Conservation (phyloP, 306 rosid species). For the Canavalia ensiformis region DNA sequence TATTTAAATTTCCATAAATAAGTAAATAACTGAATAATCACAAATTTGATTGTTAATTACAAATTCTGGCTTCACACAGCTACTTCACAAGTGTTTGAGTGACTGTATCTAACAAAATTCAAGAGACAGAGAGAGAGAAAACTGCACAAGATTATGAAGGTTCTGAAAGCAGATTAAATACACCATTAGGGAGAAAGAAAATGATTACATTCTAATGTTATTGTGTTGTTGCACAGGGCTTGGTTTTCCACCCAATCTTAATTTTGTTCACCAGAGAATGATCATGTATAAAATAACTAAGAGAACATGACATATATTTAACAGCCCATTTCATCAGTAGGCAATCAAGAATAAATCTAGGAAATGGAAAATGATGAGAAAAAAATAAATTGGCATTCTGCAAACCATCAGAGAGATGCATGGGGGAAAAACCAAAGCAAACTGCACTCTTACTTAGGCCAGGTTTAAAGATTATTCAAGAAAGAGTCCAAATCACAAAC, state of each 20-base stretch:
- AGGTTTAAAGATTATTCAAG: slow-evolving; percentile 18
- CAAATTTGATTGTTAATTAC: neutral
- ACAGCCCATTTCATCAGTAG: slow-evolving; percentile 1
- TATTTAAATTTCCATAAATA: neutral
- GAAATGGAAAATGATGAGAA: neutral
- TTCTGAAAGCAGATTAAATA: neutral
- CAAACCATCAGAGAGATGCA: slow-evolving; percentile 9
- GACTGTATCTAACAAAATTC: neutral
- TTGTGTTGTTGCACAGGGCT: neutral
- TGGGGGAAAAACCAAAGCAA: neutral
- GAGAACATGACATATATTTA: slow-evolving; percentile 1
- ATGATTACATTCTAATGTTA: neutral
- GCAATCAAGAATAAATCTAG: neutral
- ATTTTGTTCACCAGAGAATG: slow-evolving; percentile 4
- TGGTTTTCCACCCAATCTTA: neutral
- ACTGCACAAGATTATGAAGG: neutral
- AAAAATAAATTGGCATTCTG: slow-evolving; percentile 17
- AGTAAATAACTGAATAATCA: neutral
- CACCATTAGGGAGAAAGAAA: neutral
- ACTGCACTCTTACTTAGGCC: slow-evolving; percentile 26
- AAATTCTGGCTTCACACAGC: neutral
- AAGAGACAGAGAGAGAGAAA: neutral
- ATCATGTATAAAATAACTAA: neutral
- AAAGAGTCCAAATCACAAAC: slow-evolving; percentile 52
- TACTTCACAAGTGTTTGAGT: neutral